Evolutionary conservation across 2,329 filamentous ascomycete species (phyloP), one percentile per base, ranked within the genome.

Genomic region (Hyphodiscus sp.): DNA sequence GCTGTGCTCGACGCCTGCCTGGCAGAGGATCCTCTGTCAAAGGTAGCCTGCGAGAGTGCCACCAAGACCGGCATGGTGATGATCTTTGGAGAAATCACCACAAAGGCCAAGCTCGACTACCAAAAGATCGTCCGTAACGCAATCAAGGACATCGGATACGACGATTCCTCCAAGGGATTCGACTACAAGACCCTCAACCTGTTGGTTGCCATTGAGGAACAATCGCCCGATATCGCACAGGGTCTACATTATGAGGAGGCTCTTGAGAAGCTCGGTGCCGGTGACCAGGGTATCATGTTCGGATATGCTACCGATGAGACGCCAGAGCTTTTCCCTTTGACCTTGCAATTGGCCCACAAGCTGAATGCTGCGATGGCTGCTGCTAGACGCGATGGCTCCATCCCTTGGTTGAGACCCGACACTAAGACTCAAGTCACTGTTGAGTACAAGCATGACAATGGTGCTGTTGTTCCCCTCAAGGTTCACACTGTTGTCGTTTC

Each of bases 261-360:
- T 65, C 87, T 99, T 48, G 94, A 99, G 85, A 86, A 95, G 78
- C 86, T 99, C 63, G 94, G 94, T 76, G 94, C 94, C 60, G 94
- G 94, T 87, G 94, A 99, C 77, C 94, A 99, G 82, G 94, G 94
- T 81, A 96, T 99, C 82, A 99, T 99, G 94, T 99, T 99, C 76
- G 94, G 94, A 69, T 99, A 99, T 82, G 94, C 94, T 74, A 96
- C 94, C 69, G 94, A 99, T 70, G 94, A 99, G 83, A 97, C 94
- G 68, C 91, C 92, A 59, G 94, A 99, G 80, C 83, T 95, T 67
- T 89, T 97, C 72, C 94, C 94, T 64, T 81, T 99, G 69, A 97
- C 92, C 68, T 82, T 97, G 66, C 83, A 92, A 69, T 85, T 97
- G 70, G 87, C 94, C 69, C 94, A 99, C 85, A 91, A 91, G 82